These are phyloP conservation scores for Scalesia atractyloides DNA, from an alignment of 129 eudicot species.

Conservation along the genomic window DNA sequence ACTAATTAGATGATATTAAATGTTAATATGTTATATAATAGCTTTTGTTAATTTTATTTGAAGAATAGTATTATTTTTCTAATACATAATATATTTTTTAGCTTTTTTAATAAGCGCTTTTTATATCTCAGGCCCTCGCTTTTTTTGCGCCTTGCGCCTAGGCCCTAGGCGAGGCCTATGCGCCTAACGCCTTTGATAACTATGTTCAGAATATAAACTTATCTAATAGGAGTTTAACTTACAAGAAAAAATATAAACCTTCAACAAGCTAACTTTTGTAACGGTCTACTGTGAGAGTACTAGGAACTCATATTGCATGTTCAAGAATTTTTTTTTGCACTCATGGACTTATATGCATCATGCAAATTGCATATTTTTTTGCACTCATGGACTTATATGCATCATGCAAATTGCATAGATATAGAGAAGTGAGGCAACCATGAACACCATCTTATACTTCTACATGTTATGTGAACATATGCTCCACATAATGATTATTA, in stretches of 20 bases:
- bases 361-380: not conserved
- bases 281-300: not conserved
- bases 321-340: not conserved
- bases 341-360: not conserved
- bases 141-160: no score
- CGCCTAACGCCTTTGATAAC: no score
- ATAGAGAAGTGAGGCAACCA: constrained; percentile 2
- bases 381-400: not conserved
- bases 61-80: no score
- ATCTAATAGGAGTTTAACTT: constrained; percentile 5
- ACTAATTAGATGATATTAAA: no score
- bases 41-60: no score
- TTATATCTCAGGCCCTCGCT: no score
- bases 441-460: not conserved
- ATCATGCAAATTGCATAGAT: not conserved
- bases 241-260: not conserved
- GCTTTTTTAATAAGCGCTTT: no score
- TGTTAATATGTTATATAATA: no score
- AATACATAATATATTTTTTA: no score
- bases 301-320: not conserved
- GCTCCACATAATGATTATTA: constrained; percentile 5
- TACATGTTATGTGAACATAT: not conserved
- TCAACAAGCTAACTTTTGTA: not conserved
- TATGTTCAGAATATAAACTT: constrained; percentile 1
- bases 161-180: no score